Evolutionary conservation across 2,329 filamentous ascomycete genomes (phyloP), one percentile per base, ranked within the genome.

Genomic region (Cladosporium sp.): DNA sequence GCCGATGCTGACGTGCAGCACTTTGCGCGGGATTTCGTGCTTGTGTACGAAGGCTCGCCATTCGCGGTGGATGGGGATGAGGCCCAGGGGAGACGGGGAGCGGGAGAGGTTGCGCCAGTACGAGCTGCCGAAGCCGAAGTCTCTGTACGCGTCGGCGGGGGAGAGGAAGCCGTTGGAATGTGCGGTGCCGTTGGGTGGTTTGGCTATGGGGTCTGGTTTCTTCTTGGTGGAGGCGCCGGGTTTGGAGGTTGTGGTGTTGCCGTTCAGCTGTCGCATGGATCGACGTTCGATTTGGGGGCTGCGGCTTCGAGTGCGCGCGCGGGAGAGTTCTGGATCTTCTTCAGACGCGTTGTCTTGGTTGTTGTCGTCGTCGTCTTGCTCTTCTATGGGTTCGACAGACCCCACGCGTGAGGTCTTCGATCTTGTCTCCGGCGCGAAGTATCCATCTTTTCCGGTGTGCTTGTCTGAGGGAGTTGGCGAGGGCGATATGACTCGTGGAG

Each of bases 1-100:
- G 49, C 93, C 93, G 65, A 99, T 99, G 42, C 91, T 96, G 51
- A 97, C 89, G 68, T 99, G 93, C 32, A 99, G 78, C 36, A 84
- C 75, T 70, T 99, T 99, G 61, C 93, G 86, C 8, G 93, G 93
- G 47, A 99, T 91, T 72, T 99, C 93, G 70, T 99, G 92, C 63
- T 89, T 90, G 78, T 99, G 93, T 56, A 80, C 88, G 65, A 99
- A 90, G 22, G 80, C 86, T 61, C 89, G 82, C 81, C 93, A 99
- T 66, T 93, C 86, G 54, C 88, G 80, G 69, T 99, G 93, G 62
- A 99, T 92, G 2, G 93, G 93, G 54, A 99, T 99, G 43, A 97
- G 78, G 7, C 93, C 93, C 4, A 97, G 79, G 8, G 93, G 93
- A 61, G 89, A 95, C 2, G 93, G 93, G 60, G 89, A 95, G 56